Base-by-base conservation (phyloP, 2,329 filamentous ascomycete species). In the Cladobotryum protrusum region DNA sequence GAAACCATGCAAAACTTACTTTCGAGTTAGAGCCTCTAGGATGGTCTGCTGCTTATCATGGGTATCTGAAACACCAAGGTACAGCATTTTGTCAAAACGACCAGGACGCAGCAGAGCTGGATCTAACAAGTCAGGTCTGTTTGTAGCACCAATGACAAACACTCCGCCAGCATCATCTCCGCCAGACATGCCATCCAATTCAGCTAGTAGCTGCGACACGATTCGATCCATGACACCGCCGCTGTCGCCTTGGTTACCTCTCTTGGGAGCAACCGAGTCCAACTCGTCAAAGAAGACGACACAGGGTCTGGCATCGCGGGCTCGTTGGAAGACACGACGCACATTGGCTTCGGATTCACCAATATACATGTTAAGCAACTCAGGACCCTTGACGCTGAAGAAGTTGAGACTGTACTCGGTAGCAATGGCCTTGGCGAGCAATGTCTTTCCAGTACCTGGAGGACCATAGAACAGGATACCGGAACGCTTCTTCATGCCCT, bases 201-300 rank as follows among this genome's bases (percentile, higher is more conserved):
- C 93, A 0, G 93, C 93, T 11, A 99, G 79, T 41, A 99, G 74
- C 72, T 97, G 93, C 52, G 87, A 93, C 46, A 99, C 92, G 57
- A 97, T 97, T 49, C 93, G 83, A 66, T 97, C 93, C 92, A 97
- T 97, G 49, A 97, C 93, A 63, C 93, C 93, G 50, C 93, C 92
- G 56, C 89, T 96, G 62, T 97, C 93, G 44, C 93, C 93, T 68
- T 97, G 92, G 62, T 97, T 97, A 35, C 93, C 93, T 69, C 93
- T 81, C 73, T 97, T 97, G 0, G 93, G 93, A 4, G 93, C 92
- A 2, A 97, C 92, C 0, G 88, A 93, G 67, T 96, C 90, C 58
- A 96, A 67, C 67, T 96, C 90, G 62, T 96, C 90, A 61, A 96
- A 95, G 75, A 96, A 96, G 45, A 96, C 89, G 44, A 92, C 87